Evolutionary conservation across 768 basidiomycete genomes (phyloP).

Genomic region (Boletus pseudopeckii): DNA sequence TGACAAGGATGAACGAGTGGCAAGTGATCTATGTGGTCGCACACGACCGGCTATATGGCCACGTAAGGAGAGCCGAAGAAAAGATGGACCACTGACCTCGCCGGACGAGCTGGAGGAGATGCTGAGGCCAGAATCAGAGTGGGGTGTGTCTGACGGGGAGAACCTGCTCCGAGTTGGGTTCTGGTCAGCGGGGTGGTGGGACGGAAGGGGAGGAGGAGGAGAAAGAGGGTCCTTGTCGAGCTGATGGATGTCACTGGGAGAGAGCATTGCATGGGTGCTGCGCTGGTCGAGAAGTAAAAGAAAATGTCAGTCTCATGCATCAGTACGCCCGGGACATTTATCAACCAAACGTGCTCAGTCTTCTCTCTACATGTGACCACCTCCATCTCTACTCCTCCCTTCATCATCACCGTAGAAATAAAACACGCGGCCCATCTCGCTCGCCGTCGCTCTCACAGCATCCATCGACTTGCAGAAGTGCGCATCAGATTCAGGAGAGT

Average conservation of each 20-base stretch:
- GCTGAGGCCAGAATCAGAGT: constrained; percentile 31
- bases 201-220: not conserved
- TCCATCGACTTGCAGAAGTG: not conserved
- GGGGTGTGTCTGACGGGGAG: constrained; percentile 17
- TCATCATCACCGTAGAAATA: not conserved
- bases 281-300: constrained; percentile 5
- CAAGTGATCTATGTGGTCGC: constrained; percentile 6
- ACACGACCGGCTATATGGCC: constrained; percentile 9
- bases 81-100: constrained; percentile 24
- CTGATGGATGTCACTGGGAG: constrained; percentile 18
- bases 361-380: not conserved
- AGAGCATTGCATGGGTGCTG: constrained; percentile 18
- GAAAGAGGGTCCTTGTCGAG: constrained; percentile 1
- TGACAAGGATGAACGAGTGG: not conserved
- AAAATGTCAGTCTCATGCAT: not conserved
- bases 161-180: not conserved
- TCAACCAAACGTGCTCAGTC: not conserved
- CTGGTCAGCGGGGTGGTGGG: not conserved
- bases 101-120: constrained; percentile 30
- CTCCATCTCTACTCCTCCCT: not conserved
- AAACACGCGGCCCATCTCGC: not conserved
- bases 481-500: not conserved
- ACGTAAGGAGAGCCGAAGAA: not conserved
- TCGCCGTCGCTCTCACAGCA: not conserved
- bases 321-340: constrained; percentile 8